These are phyloP conservation scores for Globisporangium cederbergense DNA, from an alignment of 352 stramenopile genomes.

Conservation along the genomic window DNA sequence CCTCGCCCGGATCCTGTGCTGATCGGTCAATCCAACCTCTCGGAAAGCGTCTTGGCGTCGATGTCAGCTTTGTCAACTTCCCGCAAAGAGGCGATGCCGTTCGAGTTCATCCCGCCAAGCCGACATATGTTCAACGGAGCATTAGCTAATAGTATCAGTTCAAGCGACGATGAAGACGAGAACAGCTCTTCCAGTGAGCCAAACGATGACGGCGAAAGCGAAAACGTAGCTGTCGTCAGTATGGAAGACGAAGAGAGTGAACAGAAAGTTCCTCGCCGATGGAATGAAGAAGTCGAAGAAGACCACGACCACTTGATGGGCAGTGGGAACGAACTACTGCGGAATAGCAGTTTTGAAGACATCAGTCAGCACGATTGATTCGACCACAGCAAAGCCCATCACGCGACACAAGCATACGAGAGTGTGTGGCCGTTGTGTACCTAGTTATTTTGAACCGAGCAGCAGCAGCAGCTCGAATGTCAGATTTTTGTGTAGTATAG, in stretches of 20 bases:
- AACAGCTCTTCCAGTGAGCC: conserved; percentile 55
- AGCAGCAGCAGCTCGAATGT: conserved; percentile 11
- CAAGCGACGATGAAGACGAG: conserved; percentile 49
- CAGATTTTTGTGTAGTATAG: conserved; percentile 24
- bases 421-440: conserved; percentile 3
- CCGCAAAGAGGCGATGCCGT: conserved; percentile 34
- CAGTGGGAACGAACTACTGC: conserved; percentile 69
- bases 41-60: conserved; percentile 21
- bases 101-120: conserved; percentile 64
- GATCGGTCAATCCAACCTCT: conserved; percentile 59
- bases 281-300: conserved; percentile 38
- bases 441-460: conserved; percentile 18
- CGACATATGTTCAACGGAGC: conserved; percentile 76
- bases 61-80: conserved; percentile 18
- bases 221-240: conserved; percentile 21
- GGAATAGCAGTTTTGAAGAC: conserved; percentile 58
- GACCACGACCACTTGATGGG: conserved; percentile 75
- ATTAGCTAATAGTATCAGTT: conserved; percentile 58
- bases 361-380: conserved; percentile 19
- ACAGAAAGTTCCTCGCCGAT: conserved; percentile 22
- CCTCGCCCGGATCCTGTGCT: conserved; percentile 65
- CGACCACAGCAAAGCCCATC: background rate
- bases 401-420: conserved; percentile 5
- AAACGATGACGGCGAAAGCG: conserved; percentile 30
- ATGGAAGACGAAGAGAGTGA: conserved; percentile 38